Evolutionary conservation across 2,329 filamentous ascomycete species (phyloP).

Genomic region (Talaromyces albobiverticillius): DNA sequence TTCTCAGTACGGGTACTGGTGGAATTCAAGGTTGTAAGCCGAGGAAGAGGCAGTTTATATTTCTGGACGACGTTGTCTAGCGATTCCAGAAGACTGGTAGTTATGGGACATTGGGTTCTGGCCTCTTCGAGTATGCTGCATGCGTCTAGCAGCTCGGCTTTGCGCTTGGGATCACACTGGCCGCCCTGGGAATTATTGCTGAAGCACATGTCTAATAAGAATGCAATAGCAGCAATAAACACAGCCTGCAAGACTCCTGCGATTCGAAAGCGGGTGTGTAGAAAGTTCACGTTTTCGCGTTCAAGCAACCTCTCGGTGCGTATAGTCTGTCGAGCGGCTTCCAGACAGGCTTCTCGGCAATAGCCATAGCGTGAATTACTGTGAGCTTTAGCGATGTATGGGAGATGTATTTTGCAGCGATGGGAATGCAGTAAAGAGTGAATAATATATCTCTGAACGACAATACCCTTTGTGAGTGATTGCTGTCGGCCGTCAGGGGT

Average conservation of each 20-base stretch:
- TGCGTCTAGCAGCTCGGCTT: slow-evolving; percentile 30
- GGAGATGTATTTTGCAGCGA: slow-evolving; percentile 37
- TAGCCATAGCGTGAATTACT: slow-evolving; percentile 28
- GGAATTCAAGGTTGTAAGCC: not conserved
- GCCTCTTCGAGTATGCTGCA: slow-evolving; percentile 33
- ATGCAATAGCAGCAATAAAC: slow-evolving; percentile 37
- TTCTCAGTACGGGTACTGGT: not conserved
- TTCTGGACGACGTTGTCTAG: slow-evolving; percentile 28
- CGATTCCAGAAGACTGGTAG: slow-evolving; percentile 29
- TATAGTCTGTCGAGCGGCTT: slow-evolving; percentile 31
- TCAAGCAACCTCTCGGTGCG: slow-evolving; percentile 23
- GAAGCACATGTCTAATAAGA: slow-evolving; percentile 39
- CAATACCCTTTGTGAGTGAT: slow-evolving; percentile 18
- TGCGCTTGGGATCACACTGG: slow-evolving; percentile 23
- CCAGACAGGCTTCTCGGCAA: slow-evolving; percentile 35
- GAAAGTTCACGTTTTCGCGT: slow-evolving; percentile 20
- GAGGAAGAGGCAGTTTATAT: slow-evolving; percentile 18
- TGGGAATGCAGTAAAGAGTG: slow-evolving; percentile 34
- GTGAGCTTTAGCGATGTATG: slow-evolving; percentile 30
- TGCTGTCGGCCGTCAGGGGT: slow-evolving; percentile 7
- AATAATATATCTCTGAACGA: slow-evolving; percentile 33
- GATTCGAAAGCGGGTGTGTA: slow-evolving; percentile 24
- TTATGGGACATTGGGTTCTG: slow-evolving; percentile 26
- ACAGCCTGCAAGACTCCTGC: slow-evolving; percentile 31
- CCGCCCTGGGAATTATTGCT: slow-evolving; percentile 26